Evolutionary conservation across 441 rosid species (phyloP).

Genomic region (Breynia disticha): DNA sequence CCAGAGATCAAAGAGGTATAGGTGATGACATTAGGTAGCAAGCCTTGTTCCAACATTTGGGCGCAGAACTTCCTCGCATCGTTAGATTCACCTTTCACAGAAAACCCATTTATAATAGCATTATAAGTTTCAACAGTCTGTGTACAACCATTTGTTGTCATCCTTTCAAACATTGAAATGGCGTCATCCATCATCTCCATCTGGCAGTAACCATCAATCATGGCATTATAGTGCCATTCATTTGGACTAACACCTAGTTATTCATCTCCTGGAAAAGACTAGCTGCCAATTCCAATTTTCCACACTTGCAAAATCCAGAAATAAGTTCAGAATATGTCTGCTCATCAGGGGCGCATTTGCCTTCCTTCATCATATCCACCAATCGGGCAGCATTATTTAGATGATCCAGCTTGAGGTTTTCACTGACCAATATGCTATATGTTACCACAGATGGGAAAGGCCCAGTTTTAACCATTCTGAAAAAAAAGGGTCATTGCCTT

Average conservation of each 20-base stretch:
- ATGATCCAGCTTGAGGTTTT: conserved; percentile 30
- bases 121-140: conserved; percentile 42
- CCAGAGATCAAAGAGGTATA: conserved; percentile 53
- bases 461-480: conserved; percentile 34
- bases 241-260: conserved; percentile 35
- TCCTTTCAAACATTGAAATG: conserved; percentile 34
- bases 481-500: conserved; percentile 46
- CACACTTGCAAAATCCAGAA: conserved; percentile 42
- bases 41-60: conserved; percentile 33
- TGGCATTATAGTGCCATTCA: conserved; percentile 40
- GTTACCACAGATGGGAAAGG: conserved; percentile 44
- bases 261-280: conserved; percentile 32
- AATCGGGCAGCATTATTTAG: conserved; percentile 37
- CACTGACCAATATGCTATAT: conserved; percentile 39
- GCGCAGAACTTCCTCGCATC: conserved; percentile 32
- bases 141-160: conserved; percentile 36
- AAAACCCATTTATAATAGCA: conserved; percentile 38
- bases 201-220: conserved; percentile 55
- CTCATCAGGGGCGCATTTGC: conserved; percentile 37
- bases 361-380: conserved; percentile 37
- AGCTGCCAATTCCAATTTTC: conserved; percentile 35
- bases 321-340: conserved; percentile 55
- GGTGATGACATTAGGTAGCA: conserved; percentile 42
- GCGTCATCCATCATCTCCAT: conserved; percentile 44
- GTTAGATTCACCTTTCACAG: conserved; percentile 25